Base-by-base conservation (phyloP, 1,284 basidiomycete genomes). In the Singerocomus inundabilis region DNA sequence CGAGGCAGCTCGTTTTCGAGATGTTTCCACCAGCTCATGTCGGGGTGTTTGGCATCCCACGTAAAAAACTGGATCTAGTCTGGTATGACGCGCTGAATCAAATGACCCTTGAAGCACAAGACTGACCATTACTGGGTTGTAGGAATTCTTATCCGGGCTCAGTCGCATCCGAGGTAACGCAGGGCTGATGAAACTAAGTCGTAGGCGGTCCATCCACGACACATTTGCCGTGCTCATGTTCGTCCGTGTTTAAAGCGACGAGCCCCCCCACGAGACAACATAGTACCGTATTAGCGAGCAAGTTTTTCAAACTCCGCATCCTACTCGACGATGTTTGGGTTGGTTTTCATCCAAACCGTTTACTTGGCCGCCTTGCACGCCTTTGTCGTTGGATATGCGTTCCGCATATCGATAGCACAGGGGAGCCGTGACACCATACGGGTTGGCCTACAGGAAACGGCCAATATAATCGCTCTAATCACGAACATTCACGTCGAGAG, bases 11-110 rank as follows among this genome's bases (percentile, higher is more conserved):
- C 85, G 9, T 65, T 63, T 60, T 88, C 82, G 43, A 95, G 81
- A 70, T 91, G 84, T 58, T 82, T 80, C 91, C 92, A 98, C 88
- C 88, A 91, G 62, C 80, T 91, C 74, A 79, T 70, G 48, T 67
- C 71, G 39, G 72, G 74, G 61, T 78, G 77, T 35, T 67, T 68
- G 46, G 79, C 75, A 57, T 90, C 81, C 90, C 90, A 92, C 21
- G 88, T 90, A 58, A 91, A 92, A 69, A 88, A 91, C 68, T 92
- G 90, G 26, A 92, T 69, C 89, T 89, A 25, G 18, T 33, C 6
- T 12, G 29, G 31, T 36, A 26, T 57, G 39, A 54, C 12, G 31
- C 15, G 28, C 28, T 48, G 29, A 51, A 33, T 42, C 11, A 15
- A 30, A 35, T 25, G 16, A 29, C 4, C 16, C 6, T 44, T 21